Conservation (phyloP, 140 eudicot genomes). For the Senecio squalidus region DNA sequence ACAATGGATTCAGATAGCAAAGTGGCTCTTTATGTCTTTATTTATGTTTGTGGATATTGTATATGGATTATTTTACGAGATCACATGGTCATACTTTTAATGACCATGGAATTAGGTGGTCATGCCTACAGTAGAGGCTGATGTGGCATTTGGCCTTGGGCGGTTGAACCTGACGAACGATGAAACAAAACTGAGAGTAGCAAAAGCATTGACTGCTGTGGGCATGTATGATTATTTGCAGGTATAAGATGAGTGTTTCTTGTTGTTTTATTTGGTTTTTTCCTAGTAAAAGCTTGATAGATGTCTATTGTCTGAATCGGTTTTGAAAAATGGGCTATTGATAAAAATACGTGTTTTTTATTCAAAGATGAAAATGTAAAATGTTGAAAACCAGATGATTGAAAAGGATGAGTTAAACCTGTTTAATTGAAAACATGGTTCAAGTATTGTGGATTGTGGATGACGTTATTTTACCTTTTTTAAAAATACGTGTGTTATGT, state of each 20-base stretch:
- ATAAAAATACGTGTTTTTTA: too few species aligned
- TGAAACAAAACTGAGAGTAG: conserved; percentile 55
- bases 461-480: too few species aligned
- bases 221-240: conserved; percentile 75
- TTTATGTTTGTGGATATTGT: not conserved
- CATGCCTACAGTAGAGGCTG: conserved; percentile 97
- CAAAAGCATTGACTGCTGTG: conserved; percentile 73
- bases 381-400: not conserved
- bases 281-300: not conserved
- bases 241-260: conserved; percentile 34
- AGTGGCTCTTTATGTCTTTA: not conserved
- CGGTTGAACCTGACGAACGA: conserved; percentile 44
- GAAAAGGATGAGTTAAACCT: not conserved
- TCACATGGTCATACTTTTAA: not conserved
- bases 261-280: not conserved
- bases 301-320: not conserved
- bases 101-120: conserved; percentile 59
- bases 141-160: conserved; percentile 93
- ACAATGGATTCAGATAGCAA: too few species aligned
- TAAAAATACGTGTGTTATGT: too few species aligned
- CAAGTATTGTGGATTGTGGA: too few species aligned
- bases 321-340: not conserved
- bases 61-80: not conserved
- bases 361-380: not conserved
- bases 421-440: not conserved